phyloP scores from a whole-genome alignment of 805 yeast genomes.

The Candida michaelii region DNA sequence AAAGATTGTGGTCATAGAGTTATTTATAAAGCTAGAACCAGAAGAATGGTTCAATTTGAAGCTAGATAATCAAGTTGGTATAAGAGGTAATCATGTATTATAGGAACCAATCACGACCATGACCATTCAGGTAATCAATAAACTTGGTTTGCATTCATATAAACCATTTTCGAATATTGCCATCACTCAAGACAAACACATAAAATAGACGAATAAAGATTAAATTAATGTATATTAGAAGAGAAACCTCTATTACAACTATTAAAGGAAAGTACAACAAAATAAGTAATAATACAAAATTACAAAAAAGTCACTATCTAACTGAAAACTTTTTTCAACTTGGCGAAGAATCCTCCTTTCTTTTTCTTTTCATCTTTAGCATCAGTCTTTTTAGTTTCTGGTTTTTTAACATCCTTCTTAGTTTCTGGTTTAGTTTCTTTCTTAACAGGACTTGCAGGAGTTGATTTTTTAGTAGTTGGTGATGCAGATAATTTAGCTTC shows the following conservation, averaged over 20 bases:
- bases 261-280: background rate
- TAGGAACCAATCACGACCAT: too few species aligned
- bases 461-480: slow-evolving; percentile 10
- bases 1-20: slow-evolving; percentile 99
- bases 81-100: background rate
- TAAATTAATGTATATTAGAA: slow-evolving; percentile 15
- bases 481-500: slow-evolving; percentile 26
- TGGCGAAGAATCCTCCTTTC: slow-evolving; percentile 39
- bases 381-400: slow-evolving; percentile 7
- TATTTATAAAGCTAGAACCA: slow-evolving; percentile 93
- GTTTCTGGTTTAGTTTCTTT: slow-evolving; percentile 8
- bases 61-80: slow-evolving; percentile 28
- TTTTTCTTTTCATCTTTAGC: slow-evolving; percentile 31
- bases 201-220: too few species aligned
- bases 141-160: too few species aligned
- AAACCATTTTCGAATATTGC: too few species aligned
- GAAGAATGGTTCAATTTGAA: slow-evolving; percentile 78
- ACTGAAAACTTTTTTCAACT: slow-evolving; percentile 37
- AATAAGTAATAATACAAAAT: slow-evolving; percentile 10
- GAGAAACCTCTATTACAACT: slow-evolving; percentile 10
- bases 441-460: slow-evolving; percentile 9
- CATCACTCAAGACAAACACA: too few species aligned
- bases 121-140: too few species aligned
- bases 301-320: slow-evolving; percentile 19
- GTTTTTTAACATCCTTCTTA: background rate